phyloP scores from a whole-genome alignment of 768 basidiomycete species.

The Leccinum obscurum region DNA sequence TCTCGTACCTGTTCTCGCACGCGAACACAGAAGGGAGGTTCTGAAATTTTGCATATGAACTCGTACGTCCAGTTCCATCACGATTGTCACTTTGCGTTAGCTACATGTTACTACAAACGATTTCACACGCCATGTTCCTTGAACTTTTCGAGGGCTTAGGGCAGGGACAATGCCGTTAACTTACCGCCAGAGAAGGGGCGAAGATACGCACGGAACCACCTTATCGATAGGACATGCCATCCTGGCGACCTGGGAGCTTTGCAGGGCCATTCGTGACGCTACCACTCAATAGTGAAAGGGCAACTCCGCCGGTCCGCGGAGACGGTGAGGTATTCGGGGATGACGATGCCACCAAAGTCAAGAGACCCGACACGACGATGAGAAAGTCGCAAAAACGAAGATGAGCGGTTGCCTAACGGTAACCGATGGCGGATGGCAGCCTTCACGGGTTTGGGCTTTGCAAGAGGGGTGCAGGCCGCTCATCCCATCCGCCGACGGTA shows the following conservation, averaged over 20 bases:
- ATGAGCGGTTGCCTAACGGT: neutral
- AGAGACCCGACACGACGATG: neutral
- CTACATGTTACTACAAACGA: neutral
- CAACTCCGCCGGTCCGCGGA: neutral
- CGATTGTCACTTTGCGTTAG: neutral
- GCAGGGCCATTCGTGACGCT: neutral
- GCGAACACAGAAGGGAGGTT: neutral
- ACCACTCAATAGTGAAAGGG: neutral
- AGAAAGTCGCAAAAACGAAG: neutral
- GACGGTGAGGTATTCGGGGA: neutral
- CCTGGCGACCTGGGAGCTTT: neutral
- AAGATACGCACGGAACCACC: neutral
- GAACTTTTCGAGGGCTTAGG: neutral
- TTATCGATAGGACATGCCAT: neutral
- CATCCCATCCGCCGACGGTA: neutral
- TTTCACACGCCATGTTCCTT: neutral
- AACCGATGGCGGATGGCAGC: neutral
- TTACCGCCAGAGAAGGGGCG: neutral
- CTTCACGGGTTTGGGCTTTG: neutral
- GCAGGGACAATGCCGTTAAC: neutral
- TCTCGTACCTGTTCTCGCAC: neutral
- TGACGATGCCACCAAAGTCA: neutral
- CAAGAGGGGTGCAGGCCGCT: neutral
- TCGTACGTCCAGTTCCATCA: neutral
- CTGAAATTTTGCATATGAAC: neutral